Base-by-base conservation (phyloP, 306 rosid genomes). In the Inga laurina region DNA sequence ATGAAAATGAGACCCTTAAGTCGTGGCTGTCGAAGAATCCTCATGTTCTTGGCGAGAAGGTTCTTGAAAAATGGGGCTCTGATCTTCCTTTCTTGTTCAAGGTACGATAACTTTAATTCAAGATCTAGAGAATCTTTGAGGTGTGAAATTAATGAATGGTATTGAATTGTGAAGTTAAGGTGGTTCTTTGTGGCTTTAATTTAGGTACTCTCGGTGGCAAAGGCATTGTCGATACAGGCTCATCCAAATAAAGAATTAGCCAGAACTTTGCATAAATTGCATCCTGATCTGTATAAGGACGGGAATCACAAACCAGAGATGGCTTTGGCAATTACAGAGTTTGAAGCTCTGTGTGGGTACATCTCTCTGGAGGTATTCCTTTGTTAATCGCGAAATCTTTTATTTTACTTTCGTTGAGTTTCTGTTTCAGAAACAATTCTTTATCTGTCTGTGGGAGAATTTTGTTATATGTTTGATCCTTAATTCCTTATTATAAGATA, bases 221-320 rank as follows among this genome's bases (percentile, higher is more conserved):
- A 93, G 66, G 92, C 93, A 59, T 90, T 91, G 81, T 93, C 97
- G 4, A 93, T 93, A 73, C 97, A 93, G 81, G 97, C 97, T 59
- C 96, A 93, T 66, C 97, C 96, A 5, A 90, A 91, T 73, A 91
- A 89, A 87, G 91, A 90, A 15, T 86, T 89, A 79, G 97, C 97
- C 3, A 91, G 78, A 76, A 27, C 62, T 21, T 70, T 93, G 89
- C 96, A 93, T 77, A 89, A 90, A 83, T 74, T 83, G 56, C 86
- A 70, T 4, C 97, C 97, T 22, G 75, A 78, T 79, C 12, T 88
- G 41, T 93, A 91, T 27, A 93, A 91, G 87, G 97, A 93, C 80
- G 93, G 77, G 10, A 93, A 91, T 87, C 97, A 93, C 81, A 93
- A 93, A 85, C 97, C 97, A 3, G 97, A 93, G 79, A 93, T 93